These are phyloP conservation scores for Lactarius pseudohatsudake DNA, from an alignment of 768 basidiomycete genomes.

Conservation along the genomic window DNA sequence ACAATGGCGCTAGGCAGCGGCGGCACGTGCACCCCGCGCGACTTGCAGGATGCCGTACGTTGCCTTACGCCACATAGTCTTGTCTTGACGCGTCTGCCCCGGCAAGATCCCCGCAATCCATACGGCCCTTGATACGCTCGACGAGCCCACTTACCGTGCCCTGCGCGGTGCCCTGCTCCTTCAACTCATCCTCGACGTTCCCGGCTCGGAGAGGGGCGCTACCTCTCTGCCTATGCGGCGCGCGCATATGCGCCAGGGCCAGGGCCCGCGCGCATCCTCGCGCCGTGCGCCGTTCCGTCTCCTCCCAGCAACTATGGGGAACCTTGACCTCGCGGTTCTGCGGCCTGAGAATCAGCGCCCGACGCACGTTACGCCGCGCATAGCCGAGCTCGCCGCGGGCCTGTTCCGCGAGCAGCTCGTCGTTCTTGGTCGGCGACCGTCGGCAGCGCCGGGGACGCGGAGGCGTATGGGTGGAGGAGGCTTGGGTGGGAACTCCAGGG, in stretches of 20 bases:
- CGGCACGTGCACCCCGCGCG: not conserved
- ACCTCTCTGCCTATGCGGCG: not conserved
- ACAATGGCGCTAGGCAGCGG: not conserved
- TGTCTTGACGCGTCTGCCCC: not conserved
- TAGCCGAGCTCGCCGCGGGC: constrained; percentile 50
- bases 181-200: constrained; percentile 6
- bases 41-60: constrained; percentile 22
- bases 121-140: constrained; percentile 19
- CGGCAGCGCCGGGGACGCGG: constrained; percentile 1
- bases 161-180: constrained; percentile 19
- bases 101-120: constrained; percentile 16
- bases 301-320: constrained; percentile 33
- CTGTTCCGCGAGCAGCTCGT: constrained; percentile 54
- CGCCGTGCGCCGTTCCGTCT: constrained; percentile 23
- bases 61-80: not conserved
- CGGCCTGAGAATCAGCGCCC: constrained; percentile 51
- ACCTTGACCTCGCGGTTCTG: constrained; percentile 58
- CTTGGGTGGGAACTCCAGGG: not conserved
- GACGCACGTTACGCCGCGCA: constrained; percentile 64
- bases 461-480: not conserved
- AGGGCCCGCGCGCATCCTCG: not conserved
- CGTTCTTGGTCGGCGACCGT: constrained; percentile 51
- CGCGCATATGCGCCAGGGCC: not conserved
- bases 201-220: not conserved
- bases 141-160: not conserved